Conservation (phyloP, 2,329 filamentous ascomycete species). For the Alternaria panax region DNA sequence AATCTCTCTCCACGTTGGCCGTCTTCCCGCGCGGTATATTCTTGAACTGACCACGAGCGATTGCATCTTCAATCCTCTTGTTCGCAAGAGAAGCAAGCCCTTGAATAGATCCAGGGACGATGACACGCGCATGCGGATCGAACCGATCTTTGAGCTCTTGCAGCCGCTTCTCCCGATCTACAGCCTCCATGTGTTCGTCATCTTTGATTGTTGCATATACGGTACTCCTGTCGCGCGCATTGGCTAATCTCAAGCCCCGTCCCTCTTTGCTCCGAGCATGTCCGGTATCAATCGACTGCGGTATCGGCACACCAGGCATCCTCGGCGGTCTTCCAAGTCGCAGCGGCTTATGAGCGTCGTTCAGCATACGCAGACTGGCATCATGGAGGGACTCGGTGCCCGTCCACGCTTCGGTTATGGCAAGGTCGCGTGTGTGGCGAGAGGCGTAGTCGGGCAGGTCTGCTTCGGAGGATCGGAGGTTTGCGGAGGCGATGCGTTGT, state of each 20-base stretch:
- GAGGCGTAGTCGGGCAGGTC: constrained; percentile 68
- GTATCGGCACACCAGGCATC: constrained; percentile 32
- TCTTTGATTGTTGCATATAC: constrained; percentile 61
- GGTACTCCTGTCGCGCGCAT: constrained; percentile 65
- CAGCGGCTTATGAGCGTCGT: constrained; percentile 66
- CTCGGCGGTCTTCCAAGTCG: constrained; percentile 27
- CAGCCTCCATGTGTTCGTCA: constrained; percentile 66
- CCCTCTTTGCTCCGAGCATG: constrained; percentile 49
- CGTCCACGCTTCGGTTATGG: constrained; percentile 75
- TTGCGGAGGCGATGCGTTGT: constrained; percentile 64
- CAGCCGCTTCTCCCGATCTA: constrained; percentile 75
- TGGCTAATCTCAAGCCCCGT: constrained; percentile 58
- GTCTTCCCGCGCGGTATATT: constrained; percentile 75
- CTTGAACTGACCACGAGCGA: constrained; percentile 86
- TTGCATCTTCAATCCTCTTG: constrained; percentile 91
- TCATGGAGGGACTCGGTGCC: constrained; percentile 79
- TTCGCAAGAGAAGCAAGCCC: constrained; percentile 87
- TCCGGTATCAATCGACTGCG: constrained; percentile 44
- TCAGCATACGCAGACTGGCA: constrained; percentile 79
- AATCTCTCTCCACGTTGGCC: constrained; percentile 79
- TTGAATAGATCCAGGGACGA: constrained; percentile 79
- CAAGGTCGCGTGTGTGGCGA: constrained; percentile 71
- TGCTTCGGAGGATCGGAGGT: constrained; percentile 63
- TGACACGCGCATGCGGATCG: constrained; percentile 70
- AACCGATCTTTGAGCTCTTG: constrained; percentile 84